Evolutionary conservation across 306 rosid genomes (phyloP).

Genomic region (Herpetospermum pedunculosum): DNA sequence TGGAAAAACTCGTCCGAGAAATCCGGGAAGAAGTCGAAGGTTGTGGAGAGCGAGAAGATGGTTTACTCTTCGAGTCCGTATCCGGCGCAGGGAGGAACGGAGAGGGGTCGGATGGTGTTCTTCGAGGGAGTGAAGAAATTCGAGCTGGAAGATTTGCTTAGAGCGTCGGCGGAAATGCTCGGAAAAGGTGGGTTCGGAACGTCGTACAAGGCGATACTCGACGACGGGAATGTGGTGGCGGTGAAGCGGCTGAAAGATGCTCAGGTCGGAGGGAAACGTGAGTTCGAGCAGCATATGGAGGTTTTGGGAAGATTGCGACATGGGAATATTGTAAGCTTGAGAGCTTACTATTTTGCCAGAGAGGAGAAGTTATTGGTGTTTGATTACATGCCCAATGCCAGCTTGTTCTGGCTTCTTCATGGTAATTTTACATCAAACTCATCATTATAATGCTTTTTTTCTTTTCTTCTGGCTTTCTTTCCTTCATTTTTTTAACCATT

Average conservation of each 20-base stretch:
- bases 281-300: slow-evolving; percentile 74
- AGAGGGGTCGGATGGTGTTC: slow-evolving; percentile 64
- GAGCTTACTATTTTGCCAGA: slow-evolving; percentile 67
- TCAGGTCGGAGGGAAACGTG: slow-evolving; percentile 50
- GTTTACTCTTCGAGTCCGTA: slow-evolving; percentile 80
- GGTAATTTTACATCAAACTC: slow-evolving; percentile 30
- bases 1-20: slow-evolving; percentile 37
- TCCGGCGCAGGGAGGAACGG: slow-evolving; percentile 45
- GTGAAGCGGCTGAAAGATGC: slow-evolving; percentile 78
- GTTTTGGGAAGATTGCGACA: slow-evolving; percentile 50
- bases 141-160: slow-evolving; percentile 66
- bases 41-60: slow-evolving; percentile 52
- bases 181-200: slow-evolving; percentile 86
- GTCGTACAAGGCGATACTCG: slow-evolving; percentile 73
- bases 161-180: slow-evolving; percentile 87
- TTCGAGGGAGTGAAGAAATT: slow-evolving; percentile 64
- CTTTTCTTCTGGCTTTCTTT: neutral
- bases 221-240: slow-evolving; percentile 72
- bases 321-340: slow-evolving; percentile 38
- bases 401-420: slow-evolving; percentile 81
- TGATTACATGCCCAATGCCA: slow-evolving; percentile 72
- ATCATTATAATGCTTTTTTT: neutral
- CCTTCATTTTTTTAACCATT: neutral
- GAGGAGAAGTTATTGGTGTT: slow-evolving; percentile 73
- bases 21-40: slow-evolving; percentile 41